Conservation (phyloP, 2,329 filamentous ascomycete genomes). For the Beauveria australis region DNA sequence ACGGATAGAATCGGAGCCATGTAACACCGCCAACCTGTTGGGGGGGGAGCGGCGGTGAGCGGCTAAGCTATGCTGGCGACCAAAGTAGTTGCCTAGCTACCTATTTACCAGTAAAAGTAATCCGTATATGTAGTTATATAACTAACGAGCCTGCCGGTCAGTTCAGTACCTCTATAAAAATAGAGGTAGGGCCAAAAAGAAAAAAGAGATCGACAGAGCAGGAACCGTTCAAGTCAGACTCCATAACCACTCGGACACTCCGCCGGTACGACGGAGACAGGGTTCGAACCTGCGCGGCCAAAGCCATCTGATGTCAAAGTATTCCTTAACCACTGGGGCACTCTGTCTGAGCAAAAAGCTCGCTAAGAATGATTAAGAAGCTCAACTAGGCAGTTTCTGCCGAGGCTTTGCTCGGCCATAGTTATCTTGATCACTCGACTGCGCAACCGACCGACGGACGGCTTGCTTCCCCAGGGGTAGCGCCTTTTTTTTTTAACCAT, state of each 20-base stretch:
- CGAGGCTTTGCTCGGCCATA: background rate
- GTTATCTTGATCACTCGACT: background rate
- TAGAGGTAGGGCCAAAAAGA: too few species aligned
- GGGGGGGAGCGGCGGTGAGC: too few species aligned
- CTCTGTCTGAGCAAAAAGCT: background rate
- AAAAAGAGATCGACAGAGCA: background rate
- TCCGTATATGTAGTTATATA: too few species aligned
- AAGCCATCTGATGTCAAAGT: background rate
- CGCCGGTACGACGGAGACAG: slow-evolving; percentile 3
- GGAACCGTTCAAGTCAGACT: background rate
- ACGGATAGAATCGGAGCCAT: too few species aligned
- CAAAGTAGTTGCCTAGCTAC: too few species aligned
- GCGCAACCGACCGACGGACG: background rate
- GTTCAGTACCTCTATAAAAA: too few species aligned
- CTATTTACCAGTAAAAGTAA: too few species aligned
- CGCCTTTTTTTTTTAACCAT: background rate
- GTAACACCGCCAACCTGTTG: too few species aligned
- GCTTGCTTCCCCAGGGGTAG: background rate
- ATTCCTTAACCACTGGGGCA: background rate
- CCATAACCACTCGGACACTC: slow-evolving; percentile 6
- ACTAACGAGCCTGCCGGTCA: too few species aligned
- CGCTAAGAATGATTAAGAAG: background rate
- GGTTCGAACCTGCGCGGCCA: slow-evolving; percentile 5
- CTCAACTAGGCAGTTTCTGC: background rate
- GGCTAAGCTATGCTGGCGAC: too few species aligned